phyloP scores from a whole-genome alignment of 495 filamentous ascomycete species.

The Aspergillus homomorphus region DNA sequence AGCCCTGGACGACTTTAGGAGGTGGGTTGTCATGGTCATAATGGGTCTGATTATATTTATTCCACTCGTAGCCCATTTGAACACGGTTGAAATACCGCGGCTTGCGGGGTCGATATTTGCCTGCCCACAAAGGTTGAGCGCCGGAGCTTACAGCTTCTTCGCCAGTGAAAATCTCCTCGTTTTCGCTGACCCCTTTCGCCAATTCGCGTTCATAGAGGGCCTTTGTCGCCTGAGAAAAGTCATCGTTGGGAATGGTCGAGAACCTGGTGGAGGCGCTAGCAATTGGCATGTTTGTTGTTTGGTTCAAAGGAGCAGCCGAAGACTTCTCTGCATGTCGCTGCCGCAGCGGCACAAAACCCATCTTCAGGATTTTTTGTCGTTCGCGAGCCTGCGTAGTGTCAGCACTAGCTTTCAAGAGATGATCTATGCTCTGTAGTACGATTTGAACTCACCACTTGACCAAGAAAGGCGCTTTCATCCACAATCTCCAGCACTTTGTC shows the following conservation, averaged over 20 bases:
- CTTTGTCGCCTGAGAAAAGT: slow-evolving; percentile 88
- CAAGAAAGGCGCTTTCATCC: slow-evolving; percentile 60
- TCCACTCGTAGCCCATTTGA: slow-evolving; percentile 99
- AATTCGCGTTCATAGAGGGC: slow-evolving; percentile 91
- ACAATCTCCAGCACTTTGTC: slow-evolving; percentile 62
- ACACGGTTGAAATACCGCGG: slow-evolving; percentile 97
- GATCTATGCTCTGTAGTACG: not conserved
- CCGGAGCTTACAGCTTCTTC: slow-evolving; percentile 75
- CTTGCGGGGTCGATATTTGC: slow-evolving; percentile 88
- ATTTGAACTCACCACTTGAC: slow-evolving; percentile 50
- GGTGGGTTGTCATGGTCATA: slow-evolving; percentile 99
- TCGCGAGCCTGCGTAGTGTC: slow-evolving; percentile 48
- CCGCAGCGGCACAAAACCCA: slow-evolving; percentile 66
- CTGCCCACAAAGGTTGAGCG: slow-evolving; percentile 74
- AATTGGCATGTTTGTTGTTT: slow-evolving; percentile 30
- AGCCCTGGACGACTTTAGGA: slow-evolving; percentile 96
- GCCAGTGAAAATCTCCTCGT: slow-evolving; percentile 92
- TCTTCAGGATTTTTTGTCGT: slow-evolving; percentile 60
- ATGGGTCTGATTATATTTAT: slow-evolving; percentile 99
- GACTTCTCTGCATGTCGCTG: slow-evolving; percentile 51
- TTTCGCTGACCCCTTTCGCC: slow-evolving; percentile 84
- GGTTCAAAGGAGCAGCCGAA: slow-evolving; percentile 32
- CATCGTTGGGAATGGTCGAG: slow-evolving; percentile 69
- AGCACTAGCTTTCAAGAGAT: not conserved
- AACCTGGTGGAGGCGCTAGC: slow-evolving; percentile 63